A percentile compares a stretch with the other conserved stretches of the same genome.
These are phyloP conservation scores for Odontarrhena argentea DNA, from an alignment of 345 rosid genomes.

Conservation along the genomic window DNA sequence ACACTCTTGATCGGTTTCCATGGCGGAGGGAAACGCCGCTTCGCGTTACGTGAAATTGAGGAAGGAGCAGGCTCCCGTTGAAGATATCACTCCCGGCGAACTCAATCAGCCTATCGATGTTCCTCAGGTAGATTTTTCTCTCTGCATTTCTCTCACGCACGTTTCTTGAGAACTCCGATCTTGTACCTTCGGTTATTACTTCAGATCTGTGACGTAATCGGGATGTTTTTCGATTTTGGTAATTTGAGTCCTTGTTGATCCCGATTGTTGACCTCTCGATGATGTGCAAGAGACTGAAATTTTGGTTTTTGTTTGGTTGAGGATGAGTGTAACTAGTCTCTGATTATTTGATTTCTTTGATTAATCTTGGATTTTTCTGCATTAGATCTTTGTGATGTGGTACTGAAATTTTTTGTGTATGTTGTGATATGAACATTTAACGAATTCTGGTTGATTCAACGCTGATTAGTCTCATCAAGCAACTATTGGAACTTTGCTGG, in stretches of 20 bases:
- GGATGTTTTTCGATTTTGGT: neutral
- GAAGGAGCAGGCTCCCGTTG: slow-evolving; percentile 60
- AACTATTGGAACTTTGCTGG: neutral
- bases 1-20: slow-evolving; percentile 37
- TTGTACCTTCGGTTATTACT: neutral
- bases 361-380: neutral
- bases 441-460: neutral
- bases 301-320: neutral
- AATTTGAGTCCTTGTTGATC: neutral
- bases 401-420: neutral
- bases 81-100: slow-evolving; percentile 84
- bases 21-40: slow-evolving; percentile 61
- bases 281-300: neutral
- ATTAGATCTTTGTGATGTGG: slow-evolving; percentile 12
- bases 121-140: slow-evolving; percentile 57
- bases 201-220: slow-evolving; percentile 34
- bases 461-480: slow-evolving; percentile 11
- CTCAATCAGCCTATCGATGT: slow-evolving; percentile 90
- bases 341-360: neutral
- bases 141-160: slow-evolving; percentile 20
- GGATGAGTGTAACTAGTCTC: slow-evolving; percentile 25
- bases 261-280: slow-evolving; percentile 16
- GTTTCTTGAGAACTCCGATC: slow-evolving; percentile 20
- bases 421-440: neutral
- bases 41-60: slow-evolving; percentile 71